Evolutionary conservation across 2,329 filamentous ascomycete genomes (phyloP).

Genomic region (Trichophyton schoenleinii): DNA sequence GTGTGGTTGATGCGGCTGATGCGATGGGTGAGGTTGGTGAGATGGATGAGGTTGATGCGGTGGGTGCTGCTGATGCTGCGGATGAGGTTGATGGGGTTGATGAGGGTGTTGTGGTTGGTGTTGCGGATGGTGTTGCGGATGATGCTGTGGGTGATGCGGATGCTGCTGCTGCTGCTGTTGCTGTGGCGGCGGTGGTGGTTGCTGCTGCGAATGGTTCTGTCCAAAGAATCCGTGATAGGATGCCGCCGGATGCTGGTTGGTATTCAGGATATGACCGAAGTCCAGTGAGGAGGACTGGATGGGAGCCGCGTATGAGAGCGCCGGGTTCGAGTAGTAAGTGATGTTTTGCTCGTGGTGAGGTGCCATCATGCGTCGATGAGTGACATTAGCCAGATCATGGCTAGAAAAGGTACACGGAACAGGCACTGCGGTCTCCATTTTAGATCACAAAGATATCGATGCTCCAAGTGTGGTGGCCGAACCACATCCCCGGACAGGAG

Average conservation of each 20-base stretch:
- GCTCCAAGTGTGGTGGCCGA: conserved; percentile 1
- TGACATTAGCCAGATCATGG: conserved; percentile 26
- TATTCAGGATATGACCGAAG: conserved; percentile 24
- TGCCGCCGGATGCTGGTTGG: conserved; percentile 17
- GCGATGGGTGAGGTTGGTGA: conserved; percentile 19
- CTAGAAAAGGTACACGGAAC: conserved; percentile 29
- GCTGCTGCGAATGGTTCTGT: conserved; percentile 10
- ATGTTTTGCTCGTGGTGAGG: conserved; percentile 23
- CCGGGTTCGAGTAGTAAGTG: conserved; percentile 27
- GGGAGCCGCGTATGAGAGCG: conserved; percentile 26
- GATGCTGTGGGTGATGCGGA: conserved; percentile 14
- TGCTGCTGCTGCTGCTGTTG: conserved; percentile 8
- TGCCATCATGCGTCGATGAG: conserved; percentile 28
- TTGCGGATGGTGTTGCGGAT: conserved; percentile 14
- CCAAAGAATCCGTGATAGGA: conserved; percentile 27
- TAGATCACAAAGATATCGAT: conserved; percentile 5
- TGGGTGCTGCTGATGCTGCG: conserved; percentile 17
- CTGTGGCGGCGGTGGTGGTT: conserved; percentile 11
- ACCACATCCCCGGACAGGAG: background rate
- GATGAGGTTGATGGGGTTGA: conserved; percentile 17
- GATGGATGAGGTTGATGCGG: conserved; percentile 17
- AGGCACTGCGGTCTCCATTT: conserved; percentile 32
- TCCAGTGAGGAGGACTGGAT: conserved; percentile 24
- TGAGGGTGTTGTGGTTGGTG: conserved; percentile 15
- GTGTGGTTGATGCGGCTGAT: conserved; percentile 19